Evolutionary conservation across 2,329 filamentous ascomycete genomes (phyloP), one percentile per base, ranked within the genome.

Genomic region (Neonectria coccinea): DNA sequence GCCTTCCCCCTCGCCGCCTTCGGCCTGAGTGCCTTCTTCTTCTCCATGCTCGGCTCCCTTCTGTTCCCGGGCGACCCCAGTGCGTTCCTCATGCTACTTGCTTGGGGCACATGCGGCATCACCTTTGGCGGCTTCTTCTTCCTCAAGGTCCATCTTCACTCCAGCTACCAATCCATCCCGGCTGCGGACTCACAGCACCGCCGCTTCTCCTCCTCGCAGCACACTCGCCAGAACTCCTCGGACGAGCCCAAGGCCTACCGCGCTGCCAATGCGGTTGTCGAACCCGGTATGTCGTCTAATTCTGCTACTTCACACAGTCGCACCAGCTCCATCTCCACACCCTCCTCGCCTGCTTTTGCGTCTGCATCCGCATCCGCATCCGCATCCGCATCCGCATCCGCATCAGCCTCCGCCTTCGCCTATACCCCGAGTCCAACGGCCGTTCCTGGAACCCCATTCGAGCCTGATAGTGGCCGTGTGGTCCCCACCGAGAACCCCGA

Each of bases 1-100:
- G 94, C 94, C 1, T 96, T 98, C 73, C 95, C 96, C 6, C 81
- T 98, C 60, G 93, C 96, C 61, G 94, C 93, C 3, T 98, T 98
- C 76, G 96, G 96, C 3, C 82, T 99, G 62, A 97, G 94, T 77
- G 96, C 96, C 59, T 96, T 99, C 80, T 97, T 98, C 83, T 99
- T 97, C 81, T 95, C 96, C 0, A 85, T 90, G 2, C 80, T 97
- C 36, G 92, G 93, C 22, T 88, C 89, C 18, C 76, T 97, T 51
- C 82, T 93, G 44, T 94, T 97, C 75, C 92, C 93, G 2, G 93
- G 93, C 42, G 89, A 97, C 73, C 96, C 94, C 1, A 91, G 91
- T 59, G 87, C 88, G 42, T 94, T 97, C 72, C 84, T 99, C 62
- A 83, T 95, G 68, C 82, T 98, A 29, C 84, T 99, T 44, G 89